Conservation (phyloP, 371 early-diverging fungal species). For the Apophysomyces sp. region DNA sequence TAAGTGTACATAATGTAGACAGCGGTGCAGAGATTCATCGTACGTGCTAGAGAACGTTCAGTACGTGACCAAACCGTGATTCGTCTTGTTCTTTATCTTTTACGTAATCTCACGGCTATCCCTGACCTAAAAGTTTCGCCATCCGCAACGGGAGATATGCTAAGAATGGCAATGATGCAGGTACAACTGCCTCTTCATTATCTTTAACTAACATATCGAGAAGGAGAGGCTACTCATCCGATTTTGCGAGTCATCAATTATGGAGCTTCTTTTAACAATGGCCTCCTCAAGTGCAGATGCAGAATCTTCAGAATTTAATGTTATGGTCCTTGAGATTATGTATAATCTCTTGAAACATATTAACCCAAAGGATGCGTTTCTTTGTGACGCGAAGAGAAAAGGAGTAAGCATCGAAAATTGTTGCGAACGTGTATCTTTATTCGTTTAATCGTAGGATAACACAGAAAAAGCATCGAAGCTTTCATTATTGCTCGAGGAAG, state of each 20-base stretch:
- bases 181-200: slow-evolving; percentile 17
- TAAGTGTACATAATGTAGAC: slow-evolving; percentile 4
- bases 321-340: slow-evolving; percentile 61
- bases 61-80: slow-evolving; percentile 70
- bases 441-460: background rate
- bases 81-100: slow-evolving; percentile 71
- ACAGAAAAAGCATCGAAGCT: slow-evolving; percentile 17
- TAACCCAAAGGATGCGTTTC: slow-evolving; percentile 47
- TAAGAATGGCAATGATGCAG: slow-evolving; percentile 60
- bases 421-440: background rate
- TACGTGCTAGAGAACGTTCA: slow-evolving; percentile 46
- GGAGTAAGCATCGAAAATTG: background rate
- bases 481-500: slow-evolving; percentile 27
- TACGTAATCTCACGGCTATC: slow-evolving; percentile 83
- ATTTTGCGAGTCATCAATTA: slow-evolving; percentile 50
- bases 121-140: slow-evolving; percentile 59
- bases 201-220: background rate
- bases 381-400: background rate
- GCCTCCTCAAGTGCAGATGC: slow-evolving; percentile 55
- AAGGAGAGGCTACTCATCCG: slow-evolving; percentile 59
- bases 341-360: slow-evolving; percentile 57
- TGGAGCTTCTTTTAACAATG: slow-evolving; percentile 60
- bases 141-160: slow-evolving; percentile 43
- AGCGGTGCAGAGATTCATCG: slow-evolving; percentile 1
- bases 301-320: slow-evolving; percentile 64